Base-by-base conservation (phyloP, 345 rosid genomes). In the Iberis pinnata region DNA sequence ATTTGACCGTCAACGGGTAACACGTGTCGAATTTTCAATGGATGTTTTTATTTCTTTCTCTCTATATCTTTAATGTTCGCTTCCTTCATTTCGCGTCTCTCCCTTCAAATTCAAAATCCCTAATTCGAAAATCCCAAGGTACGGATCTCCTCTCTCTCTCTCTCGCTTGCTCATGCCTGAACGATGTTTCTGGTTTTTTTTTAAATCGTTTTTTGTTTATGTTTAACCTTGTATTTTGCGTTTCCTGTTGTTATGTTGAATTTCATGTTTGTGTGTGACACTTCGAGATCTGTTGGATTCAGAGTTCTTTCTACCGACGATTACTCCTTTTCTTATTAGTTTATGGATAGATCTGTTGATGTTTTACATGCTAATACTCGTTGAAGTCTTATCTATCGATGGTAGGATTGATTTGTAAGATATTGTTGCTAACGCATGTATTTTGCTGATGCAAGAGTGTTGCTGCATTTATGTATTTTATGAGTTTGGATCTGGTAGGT, bases 21-120 rank as follows among this genome's bases (percentile, higher is more conserved):
- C n/a, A 73, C 71, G 12, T 78, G 83, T 72, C 79, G 7, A 0
- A 5, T 12, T 49, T 0, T n/a, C 3, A 74, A 69, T 76, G 75
- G 82, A 22, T 37, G 16, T 49, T 37, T 27, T 36, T 20, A 35
- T 37, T 24, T 46, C 18, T 29, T 33, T 43, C 44, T 16, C 18
- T 49, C 19, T 29, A 18, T 15, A 11, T 3, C 25, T 22, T 10
- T 6, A 15, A 48, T 4, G 5, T 38, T 38, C 18, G 63, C 37
- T 54, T 47, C 49, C 25, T 17, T 37, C 35, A 8, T 13, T 13
- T 49, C 43, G n/a, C n/a, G n/a, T 38, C 47, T 17, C 49, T 53
- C 31, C 50, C 8, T 39, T 44, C 33, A 27, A 57, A 43, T 13
- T 46, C 52, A 7, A 9, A 17, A 56, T 42, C 14, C 36, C 26